Evolutionary conservation across 345 rosid genomes (phyloP), one percentile per base, ranked within the genome.

Genomic region (Eucalyptus sp.): DNA sequence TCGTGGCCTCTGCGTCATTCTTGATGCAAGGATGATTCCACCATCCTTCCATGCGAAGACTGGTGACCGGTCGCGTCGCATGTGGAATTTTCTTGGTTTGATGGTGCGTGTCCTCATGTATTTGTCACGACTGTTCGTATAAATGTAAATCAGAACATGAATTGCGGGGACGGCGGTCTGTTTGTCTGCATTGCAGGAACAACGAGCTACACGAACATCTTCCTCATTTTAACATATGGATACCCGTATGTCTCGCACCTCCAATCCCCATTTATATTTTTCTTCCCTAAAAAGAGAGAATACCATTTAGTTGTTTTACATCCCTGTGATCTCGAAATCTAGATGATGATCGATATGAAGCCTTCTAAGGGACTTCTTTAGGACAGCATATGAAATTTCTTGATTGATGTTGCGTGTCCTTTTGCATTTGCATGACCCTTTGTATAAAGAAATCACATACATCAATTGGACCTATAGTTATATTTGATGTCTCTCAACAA

Each of bases 281-380:
- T 0, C 0, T 20, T 52, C 25, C 58, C 25, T 52, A 3, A 20
- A 20, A 52, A 2, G 58, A 52, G 10, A 0, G 5, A 52, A 20
- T 52, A 52, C 5, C 10, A 0, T 20, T 52, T 52, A 20, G 10
- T 52, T 52, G 5, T 0, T 52, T 52, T 20, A 52, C 58, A 8
- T 52, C 2, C 58, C 10, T 20, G 2, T 52, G 25, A 52, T 52
- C 25, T 20, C 0, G 0, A 52, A 52, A 7, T 20, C 58, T 10
- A 52, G 2, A 52, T 0, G 0, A 52, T 52, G 58, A 52, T 8
- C 25, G 0, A 52, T 52, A 52, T 52, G 1, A 52, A 52, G 25
- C 25, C 58, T 52, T 52, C 0, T 52, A 52, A 0, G 2, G 2
- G 58, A 52, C 10, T 8, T 8, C 10, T 52, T 52, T 52, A 52